Conservation (phyloP, 768 basidiomycete species). For the Lentinula lateritia region DNA sequence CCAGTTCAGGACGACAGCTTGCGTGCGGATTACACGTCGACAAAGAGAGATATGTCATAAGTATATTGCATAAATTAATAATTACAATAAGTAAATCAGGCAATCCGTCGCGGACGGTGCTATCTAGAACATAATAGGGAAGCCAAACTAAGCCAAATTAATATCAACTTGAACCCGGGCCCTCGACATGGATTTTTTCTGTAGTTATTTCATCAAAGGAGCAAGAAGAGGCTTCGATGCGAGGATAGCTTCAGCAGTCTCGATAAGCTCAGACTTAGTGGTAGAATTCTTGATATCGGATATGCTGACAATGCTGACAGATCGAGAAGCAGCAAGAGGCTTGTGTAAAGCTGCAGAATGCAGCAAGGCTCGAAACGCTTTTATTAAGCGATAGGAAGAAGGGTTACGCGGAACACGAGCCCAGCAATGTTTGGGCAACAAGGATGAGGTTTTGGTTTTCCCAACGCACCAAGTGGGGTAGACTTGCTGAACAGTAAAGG, state of each 20-base stretch:
- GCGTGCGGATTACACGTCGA: too few species aligned
- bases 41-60: too few species aligned
- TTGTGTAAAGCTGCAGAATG: neutral
- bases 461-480: slow-evolving; percentile 49
- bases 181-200: neutral
- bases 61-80: neutral
- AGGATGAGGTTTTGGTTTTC: slow-evolving; percentile 35
- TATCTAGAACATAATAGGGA: neutral
- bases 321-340: slow-evolving; percentile 12
- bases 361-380: slow-evolving; percentile 1
- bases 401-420: slow-evolving; percentile 32
- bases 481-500: slow-evolving; percentile 45
- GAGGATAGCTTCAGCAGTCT: neutral
- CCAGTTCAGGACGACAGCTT: too few species aligned
- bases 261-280: slow-evolving; percentile 13
- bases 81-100: neutral
- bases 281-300: slow-evolving; percentile 27
- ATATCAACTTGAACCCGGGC: neutral
- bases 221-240: neutral
- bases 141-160: neutral
- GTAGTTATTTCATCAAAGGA: slow-evolving; percentile 2
- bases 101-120: neutral
- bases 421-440: slow-evolving; percentile 40
- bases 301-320: slow-evolving; percentile 10
- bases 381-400: neutral